Evolutionary conservation across 202 grass and related monocot species (phyloP).

Genomic region (Digitaria exilis): DNA sequence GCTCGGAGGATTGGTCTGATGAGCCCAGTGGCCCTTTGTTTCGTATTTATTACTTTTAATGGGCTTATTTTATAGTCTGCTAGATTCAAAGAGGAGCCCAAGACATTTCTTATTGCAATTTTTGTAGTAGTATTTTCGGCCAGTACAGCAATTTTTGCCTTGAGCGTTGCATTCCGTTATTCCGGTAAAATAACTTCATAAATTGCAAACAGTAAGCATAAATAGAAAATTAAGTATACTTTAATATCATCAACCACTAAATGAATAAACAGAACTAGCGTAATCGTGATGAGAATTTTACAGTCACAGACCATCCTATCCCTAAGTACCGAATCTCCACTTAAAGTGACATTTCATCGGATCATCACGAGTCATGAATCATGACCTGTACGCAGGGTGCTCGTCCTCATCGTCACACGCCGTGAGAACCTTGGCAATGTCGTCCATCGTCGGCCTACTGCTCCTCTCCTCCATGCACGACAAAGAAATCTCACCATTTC

Average conservation of each 20-base stretch:
- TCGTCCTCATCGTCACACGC: conserved; percentile 39
- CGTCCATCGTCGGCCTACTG: conserved; percentile 51
- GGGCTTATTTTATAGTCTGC: too few species aligned
- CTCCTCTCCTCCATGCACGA: conserved; percentile 42
- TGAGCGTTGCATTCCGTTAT: not conserved
- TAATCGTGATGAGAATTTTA: not conserved
- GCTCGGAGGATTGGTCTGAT: too few species aligned
- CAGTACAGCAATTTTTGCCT: not conserved
- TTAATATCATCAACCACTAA: not conserved
- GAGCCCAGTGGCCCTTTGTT: too few species aligned
- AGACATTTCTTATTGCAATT: not conserved
- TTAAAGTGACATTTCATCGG: not conserved
- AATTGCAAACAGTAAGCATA: not conserved
- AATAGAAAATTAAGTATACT: not conserved
- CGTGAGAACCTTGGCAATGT: conserved; percentile 37
- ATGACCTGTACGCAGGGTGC: not conserved
- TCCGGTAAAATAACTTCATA: not conserved
- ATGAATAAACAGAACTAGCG: not conserved
- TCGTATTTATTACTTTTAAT: too few species aligned
- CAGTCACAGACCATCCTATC: not conserved
- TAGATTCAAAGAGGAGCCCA: too few species aligned
- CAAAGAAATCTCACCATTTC: conserved; percentile 42
- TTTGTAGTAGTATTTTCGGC: not conserved
- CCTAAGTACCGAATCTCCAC: not conserved
- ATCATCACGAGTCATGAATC: not conserved